A percentile compares a stretch with the other conserved stretches of the same genome.
Evolutionary conservation across 768 basidiomycete species (phyloP).

Genomic region (Boletus rubescentipes): DNA sequence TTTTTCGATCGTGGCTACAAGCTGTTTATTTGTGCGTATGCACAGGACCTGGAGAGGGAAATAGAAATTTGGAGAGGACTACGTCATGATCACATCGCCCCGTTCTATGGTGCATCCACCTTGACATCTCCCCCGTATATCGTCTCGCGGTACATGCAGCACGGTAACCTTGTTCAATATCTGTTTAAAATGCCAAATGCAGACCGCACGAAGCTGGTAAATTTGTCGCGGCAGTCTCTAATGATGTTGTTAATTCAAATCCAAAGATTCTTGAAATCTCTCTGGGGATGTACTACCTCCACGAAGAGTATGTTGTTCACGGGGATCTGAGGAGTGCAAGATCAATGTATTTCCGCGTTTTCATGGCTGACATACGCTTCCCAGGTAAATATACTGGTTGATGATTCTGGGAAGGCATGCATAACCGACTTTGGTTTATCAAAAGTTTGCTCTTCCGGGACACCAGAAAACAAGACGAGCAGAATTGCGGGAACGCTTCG

Average conservation of each 20-base stretch:
- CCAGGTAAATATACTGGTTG: conserved; percentile 34
- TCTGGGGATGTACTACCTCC: conserved; percentile 15
- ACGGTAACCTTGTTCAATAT: conserved; percentile 8
- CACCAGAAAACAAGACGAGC: conserved; percentile 17
- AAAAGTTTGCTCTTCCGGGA: conserved; percentile 16
- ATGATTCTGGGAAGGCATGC: conserved; percentile 30
- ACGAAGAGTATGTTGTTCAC: conserved; percentile 22
- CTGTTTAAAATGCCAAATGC: not conserved
- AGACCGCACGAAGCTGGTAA: not conserved
- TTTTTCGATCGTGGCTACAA: not conserved
- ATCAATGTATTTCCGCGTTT: not conserved
- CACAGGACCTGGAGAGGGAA: conserved; percentile 2
- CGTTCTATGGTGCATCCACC: conserved; percentile 14
- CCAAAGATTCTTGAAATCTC: conserved; percentile 12
- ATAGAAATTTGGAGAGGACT: conserved; percentile 13
- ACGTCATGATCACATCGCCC: conserved; percentile 11
- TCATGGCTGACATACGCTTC: not conserved
- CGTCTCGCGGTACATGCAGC: conserved; percentile 9
- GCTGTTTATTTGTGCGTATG: not conserved
- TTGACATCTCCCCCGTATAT: conserved; percentile 2
- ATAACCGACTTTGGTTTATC: conserved; percentile 37
- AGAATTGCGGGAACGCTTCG: conserved; percentile 27
- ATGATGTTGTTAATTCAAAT: not conserved
- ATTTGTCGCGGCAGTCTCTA: not conserved
- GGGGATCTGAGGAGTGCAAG: conserved; percentile 32